Percentiles rank a stretch among this genome's conserved stretches.
Evolutionary conservation across 805 yeast genomes (phyloP).

Genomic region (Komagataella pastoris): DNA sequence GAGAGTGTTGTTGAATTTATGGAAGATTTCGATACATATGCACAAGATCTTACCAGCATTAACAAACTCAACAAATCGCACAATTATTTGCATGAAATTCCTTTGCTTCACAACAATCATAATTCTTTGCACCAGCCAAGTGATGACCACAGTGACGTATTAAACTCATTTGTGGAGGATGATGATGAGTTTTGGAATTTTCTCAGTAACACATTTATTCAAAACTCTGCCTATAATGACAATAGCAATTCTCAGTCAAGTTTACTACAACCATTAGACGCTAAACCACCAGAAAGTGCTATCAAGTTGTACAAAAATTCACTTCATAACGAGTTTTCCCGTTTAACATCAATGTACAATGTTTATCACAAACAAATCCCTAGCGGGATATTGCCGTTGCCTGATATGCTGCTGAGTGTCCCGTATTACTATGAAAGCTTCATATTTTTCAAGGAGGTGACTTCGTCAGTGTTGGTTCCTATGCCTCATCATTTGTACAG

Average conservation of each 20-base stretch:
- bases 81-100: neutral
- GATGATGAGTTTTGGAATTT: neutral
- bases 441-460: conserved; percentile 47
- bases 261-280: neutral
- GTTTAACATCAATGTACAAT: neutral
- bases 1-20: neutral
- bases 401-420: conserved; percentile 44
- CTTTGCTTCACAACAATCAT: neutral
- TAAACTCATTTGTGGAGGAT: neutral
- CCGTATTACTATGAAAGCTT: conserved; percentile 49
- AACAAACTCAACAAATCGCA: neutral
- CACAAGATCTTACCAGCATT: neutral
- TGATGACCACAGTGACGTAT: neutral
- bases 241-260: neutral
- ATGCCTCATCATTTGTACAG: conserved; percentile 41
- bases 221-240: neutral
- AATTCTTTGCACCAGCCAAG: neutral
- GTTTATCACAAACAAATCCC: conserved; percentile 13
- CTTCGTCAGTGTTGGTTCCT: conserved; percentile 51
- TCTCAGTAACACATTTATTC: neutral
- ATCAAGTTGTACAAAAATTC: neutral
- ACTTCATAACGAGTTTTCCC: neutral
- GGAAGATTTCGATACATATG: neutral
- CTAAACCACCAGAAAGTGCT: neutral
- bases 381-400: conserved; percentile 31